Conservation (phyloP, 23 red algal genomes). For the Gracilaria gracilis region DNA sequence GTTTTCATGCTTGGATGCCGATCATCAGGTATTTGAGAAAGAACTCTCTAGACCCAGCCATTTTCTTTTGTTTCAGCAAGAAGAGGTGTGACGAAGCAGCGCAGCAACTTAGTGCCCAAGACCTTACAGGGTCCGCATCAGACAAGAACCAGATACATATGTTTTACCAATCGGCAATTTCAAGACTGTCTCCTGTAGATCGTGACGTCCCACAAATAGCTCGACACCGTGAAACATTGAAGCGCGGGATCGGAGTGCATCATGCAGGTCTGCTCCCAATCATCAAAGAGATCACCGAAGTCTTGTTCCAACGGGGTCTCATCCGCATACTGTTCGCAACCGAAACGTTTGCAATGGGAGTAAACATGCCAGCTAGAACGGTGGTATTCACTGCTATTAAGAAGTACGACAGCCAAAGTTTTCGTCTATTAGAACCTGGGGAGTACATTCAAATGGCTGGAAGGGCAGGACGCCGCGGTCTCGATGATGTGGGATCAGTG, state of each 20-base stretch:
- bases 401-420: constrained; percentile 87
- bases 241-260: constrained; percentile 91
- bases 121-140: constrained; percentile 68
- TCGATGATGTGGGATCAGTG: constrained; percentile 92
- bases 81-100: constrained; percentile 89
- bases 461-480: constrained; percentile 92
- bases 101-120: constrained; percentile 68
- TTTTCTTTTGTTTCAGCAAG: constrained; percentile 95
- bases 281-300: constrained; percentile 93
- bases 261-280: constrained; percentile 85
- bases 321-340: constrained; percentile 95
- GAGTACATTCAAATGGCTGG: constrained; percentile 99
- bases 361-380: constrained; percentile 97
- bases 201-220: constrained; percentile 80
- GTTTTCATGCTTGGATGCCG: constrained; percentile 77
- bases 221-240: constrained; percentile 82
- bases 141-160: constrained; percentile 85
- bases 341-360: constrained; percentile 99
- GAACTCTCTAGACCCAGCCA: constrained; percentile 79
- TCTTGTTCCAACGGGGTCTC: constrained; percentile 89
- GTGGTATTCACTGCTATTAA: constrained; percentile 88
- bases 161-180: constrained; percentile 73
- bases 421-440: constrained; percentile 80
- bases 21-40: constrained; percentile 86
- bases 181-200: constrained; percentile 60